Conservation (phyloP, 306 rosid genomes). For the Citrullus mucosospermus region DNA sequence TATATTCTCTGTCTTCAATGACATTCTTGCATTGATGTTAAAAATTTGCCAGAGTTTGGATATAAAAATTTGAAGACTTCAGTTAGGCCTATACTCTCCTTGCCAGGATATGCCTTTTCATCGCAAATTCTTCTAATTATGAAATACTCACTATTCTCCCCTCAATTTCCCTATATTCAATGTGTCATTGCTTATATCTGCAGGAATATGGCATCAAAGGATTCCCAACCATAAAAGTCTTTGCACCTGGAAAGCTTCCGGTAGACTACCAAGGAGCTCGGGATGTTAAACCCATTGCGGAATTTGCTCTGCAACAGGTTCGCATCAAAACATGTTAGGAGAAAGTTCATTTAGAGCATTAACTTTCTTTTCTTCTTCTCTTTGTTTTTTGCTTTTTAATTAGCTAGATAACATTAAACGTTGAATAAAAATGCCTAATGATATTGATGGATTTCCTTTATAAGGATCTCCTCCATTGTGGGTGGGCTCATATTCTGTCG, state of each 20-base stretch:
- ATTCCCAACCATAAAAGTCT: slow-evolving; percentile 89
- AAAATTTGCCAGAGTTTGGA: not conserved
- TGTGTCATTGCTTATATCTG: slow-evolving; percentile 4
- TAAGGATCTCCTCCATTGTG: too few species aligned
- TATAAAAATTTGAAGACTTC: not conserved
- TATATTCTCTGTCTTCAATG: not conserved
- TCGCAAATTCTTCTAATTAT: not conserved
- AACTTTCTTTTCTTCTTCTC: not conserved
- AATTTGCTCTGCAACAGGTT: slow-evolving; percentile 89
- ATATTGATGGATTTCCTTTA: too few species aligned
- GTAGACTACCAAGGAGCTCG: slow-evolving; percentile 91
- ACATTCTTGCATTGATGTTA: not conserved
- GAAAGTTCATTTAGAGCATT: not conserved
- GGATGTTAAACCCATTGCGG: slow-evolving; percentile 83
- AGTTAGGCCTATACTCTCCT: not conserved
- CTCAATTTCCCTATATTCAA: not conserved
- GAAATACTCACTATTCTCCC: not conserved
- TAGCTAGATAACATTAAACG: not conserved
- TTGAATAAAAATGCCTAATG: too few species aligned
- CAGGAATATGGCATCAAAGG: slow-evolving; percentile 91
- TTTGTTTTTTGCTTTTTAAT: not conserved
- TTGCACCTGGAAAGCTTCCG: slow-evolving; percentile 78
- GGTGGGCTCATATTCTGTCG: too few species aligned
- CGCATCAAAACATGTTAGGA: not conserved
- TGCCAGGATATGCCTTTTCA: not conserved